Conservation (phyloP, 1,284 basidiomycete species). For the Cutaneotrichosporon cavernicola region DNA sequence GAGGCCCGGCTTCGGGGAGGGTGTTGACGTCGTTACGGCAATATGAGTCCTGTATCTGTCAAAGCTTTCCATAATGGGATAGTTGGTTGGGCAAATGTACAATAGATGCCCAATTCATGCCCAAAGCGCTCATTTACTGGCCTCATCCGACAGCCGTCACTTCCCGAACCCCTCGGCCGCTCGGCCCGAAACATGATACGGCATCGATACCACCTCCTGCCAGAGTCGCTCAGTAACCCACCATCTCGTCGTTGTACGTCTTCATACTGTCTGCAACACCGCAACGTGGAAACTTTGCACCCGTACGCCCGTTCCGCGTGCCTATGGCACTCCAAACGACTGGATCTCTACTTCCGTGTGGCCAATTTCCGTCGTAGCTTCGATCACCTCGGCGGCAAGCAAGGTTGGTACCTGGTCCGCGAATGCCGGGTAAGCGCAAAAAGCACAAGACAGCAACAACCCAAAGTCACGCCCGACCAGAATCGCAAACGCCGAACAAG, state of each 20-base stretch:
- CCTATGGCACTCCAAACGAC: neutral
- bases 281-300: no score
- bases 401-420: conserved; percentile 1
- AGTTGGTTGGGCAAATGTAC: no score
- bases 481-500: neutral
- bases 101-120: neutral
- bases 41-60: no score
- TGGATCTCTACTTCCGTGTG: neutral
- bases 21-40: neutral
- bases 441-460: neutral
- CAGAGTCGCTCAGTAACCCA: no score
- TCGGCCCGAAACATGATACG: no score
- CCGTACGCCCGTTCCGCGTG: neutral
- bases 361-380: neutral
- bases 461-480: neutral
- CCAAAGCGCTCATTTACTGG: neutral
- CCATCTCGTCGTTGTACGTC: neutral
- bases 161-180: neutral
- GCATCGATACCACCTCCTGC: no score
- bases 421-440: neutral
- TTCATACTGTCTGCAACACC: no score
- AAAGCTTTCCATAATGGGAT: no score
- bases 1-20: neutral
- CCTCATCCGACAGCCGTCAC: neutral
- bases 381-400: neutral